Conservation (phyloP, 805 yeast species). For the Yarrowia phangngaensis region DNA sequence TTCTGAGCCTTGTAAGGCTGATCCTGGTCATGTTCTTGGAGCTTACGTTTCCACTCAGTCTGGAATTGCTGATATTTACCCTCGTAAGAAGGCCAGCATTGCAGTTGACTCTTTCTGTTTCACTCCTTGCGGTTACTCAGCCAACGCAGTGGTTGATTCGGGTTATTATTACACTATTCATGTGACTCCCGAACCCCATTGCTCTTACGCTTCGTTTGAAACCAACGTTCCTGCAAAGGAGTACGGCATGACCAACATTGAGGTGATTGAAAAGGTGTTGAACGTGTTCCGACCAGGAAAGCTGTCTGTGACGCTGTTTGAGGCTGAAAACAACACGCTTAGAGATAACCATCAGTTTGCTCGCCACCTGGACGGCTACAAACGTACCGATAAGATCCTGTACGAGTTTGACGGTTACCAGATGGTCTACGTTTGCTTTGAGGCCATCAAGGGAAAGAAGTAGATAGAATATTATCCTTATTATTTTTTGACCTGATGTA, state of each 20-base stretch:
- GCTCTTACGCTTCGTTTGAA: conserved; percentile 96
- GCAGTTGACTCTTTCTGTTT: conserved; percentile 82
- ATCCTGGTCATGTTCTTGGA: conserved; percentile 83
- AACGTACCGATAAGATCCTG: conserved; percentile 60
- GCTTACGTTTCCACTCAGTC: conserved; percentile 59
- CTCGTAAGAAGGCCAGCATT: conserved; percentile 34
- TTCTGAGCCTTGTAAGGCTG: conserved; percentile 39
- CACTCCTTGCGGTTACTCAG: conserved; percentile 91
- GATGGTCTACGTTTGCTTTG: conserved; percentile 66
- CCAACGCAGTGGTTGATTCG: conserved; percentile 68
- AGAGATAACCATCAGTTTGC: conserved; percentile 27
- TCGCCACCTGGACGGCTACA: conserved; percentile 48
- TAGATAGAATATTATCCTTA: too few relatives aligned
- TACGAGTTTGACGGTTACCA: conserved; percentile 74
- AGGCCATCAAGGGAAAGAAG: conserved; percentile 34
- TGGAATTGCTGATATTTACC: conserved; percentile 59
- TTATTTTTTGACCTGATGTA: too few relatives aligned
- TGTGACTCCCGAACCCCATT: conserved; percentile 88
- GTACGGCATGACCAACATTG: conserved; percentile 45
- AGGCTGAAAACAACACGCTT: conserved; percentile 35
- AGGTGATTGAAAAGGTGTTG: conserved; percentile 59
- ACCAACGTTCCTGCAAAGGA: conserved; percentile 62
- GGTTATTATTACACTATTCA: conserved; percentile 77
- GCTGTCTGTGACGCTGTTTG: conserved; percentile 60
- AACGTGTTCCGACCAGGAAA: conserved; percentile 67